Conservation (phyloP, 441 rosid species). For the Gossypium davidsonii region DNA sequence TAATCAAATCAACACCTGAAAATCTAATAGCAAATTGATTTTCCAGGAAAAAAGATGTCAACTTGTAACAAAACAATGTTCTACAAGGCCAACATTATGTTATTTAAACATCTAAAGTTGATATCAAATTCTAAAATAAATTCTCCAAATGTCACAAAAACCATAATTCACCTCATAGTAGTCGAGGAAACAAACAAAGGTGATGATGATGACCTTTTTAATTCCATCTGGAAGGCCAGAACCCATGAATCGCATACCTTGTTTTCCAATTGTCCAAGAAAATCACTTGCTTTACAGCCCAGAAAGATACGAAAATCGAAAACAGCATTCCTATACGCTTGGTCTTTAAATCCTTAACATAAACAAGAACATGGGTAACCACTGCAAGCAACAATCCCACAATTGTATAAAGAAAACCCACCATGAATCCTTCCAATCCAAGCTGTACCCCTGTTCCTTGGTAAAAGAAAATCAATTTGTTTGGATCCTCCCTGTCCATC, state of each 20-base stretch:
- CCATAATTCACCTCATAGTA: background rate
- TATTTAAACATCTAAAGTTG: too few relatives aligned
- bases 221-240: constrained; percentile 82
- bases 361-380: constrained; percentile 61
- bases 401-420: constrained; percentile 74
- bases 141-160: background rate
- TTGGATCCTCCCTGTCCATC: constrained; percentile 71
- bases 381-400: constrained; percentile 76
- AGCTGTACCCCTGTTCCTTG: constrained; percentile 93
- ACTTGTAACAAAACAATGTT: background rate
- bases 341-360: constrained; percentile 38
- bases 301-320: constrained; percentile 56
- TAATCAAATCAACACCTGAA: background rate
- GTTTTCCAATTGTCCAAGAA: constrained; percentile 95
- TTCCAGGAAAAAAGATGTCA: background rate
- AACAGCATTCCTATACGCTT: constrained; percentile 56
- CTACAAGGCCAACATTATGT: too few relatives aligned
- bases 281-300: constrained; percentile 82
- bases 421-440: constrained; percentile 86
- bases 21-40: background rate
- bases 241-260: constrained; percentile 77
- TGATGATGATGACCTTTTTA: constrained; percentile 17
- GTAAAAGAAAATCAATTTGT: constrained; percentile 72
- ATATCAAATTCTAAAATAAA: background rate
- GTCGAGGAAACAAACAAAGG: background rate